Base-by-base conservation (phyloP, 2,329 filamentous ascomycete genomes). In the Davidsoniella eucalypti region DNA sequence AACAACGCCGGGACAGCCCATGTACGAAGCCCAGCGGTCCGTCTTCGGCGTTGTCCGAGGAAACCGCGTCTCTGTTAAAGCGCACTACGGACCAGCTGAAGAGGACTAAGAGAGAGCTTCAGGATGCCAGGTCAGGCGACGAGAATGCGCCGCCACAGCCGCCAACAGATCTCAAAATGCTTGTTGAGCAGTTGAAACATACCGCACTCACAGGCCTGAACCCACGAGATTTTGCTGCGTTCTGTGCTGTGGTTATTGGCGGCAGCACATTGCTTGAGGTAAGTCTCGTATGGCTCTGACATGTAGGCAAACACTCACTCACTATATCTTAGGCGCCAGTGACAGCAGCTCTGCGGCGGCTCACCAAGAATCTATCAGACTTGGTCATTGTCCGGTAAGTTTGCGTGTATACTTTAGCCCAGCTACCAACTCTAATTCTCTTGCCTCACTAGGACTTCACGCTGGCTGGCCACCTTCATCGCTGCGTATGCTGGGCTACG, bases 191-290 rank as follows among this genome's bases (percentile, higher is more conserved):
- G 4, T 16, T 54, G 6, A 44, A 47, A 16, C 37, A 59, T 33
- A 70, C 76, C 51, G 59, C 80, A 33, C 63, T 62, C 39, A 67
- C 67, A 6, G 75, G 73, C 2, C 62, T 80, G 14, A 72, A 75
- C 42, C 63, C 65, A 50, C 70, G 71, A 53, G 68, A 76, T 7
- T 81, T 81, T 57, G 75, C 78, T 41, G 67, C 75, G 3, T 81
- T 81, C 58, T 81, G 77, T 59, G 77, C 76, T 6, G 65, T 69
- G 5, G 62, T 81, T 8, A 71, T 76, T 38, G 78, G 77, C 33
- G 76, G 76, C 38, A 73, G 71, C 55, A 77, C 75, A 21, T 59
- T 80, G n/a, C 59, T 80, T n/a, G 69, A 78, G 67, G 76, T 73
- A 38, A 7, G 47, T 55, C 17, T 40, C 25, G 12, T 52, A 23